A percentile compares a stretch with the other conserved stretches of the same genome.
Conservation (phyloP, 768 basidiomycete species). For the Rhizopogon salebrosus region DNA sequence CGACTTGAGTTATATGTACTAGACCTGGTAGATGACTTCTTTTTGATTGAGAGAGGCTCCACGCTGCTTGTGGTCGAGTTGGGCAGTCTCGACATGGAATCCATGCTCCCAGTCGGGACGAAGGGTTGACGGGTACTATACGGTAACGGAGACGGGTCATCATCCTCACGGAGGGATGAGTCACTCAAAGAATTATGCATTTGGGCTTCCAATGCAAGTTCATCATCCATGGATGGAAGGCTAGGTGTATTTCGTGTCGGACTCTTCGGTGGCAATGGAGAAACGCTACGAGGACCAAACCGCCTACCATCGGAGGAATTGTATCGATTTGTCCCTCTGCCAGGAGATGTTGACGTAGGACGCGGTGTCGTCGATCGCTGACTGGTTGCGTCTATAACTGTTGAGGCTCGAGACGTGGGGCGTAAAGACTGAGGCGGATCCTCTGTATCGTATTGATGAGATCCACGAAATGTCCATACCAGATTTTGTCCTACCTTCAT, state of each 20-base stretch:
- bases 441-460: conserved; percentile 34
- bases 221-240: conserved; percentile 43
- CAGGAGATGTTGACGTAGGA: conserved; percentile 37
- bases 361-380: conserved; percentile 45
- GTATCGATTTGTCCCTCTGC: conserved; percentile 36
- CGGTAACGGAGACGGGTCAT: conserved; percentile 48
- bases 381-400: conserved; percentile 32
- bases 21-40: conserved; percentile 64
- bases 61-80: conserved; percentile 38
- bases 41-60: conserved; percentile 82
- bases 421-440: conserved; percentile 52
- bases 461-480: background rate
- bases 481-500: conserved; percentile 54
- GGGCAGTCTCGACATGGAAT: conserved; percentile 45
- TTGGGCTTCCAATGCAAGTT: conserved; percentile 35
- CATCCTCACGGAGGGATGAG: conserved; percentile 20
- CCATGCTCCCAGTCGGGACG: conserved; percentile 45
- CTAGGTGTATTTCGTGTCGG: conserved; percentile 18
- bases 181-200: conserved; percentile 22
- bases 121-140: conserved; percentile 71
- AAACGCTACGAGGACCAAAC: conserved; percentile 70
- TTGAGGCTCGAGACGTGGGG: conserved; percentile 50
- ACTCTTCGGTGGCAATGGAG: conserved; percentile 55
- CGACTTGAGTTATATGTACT: conserved; percentile 30
- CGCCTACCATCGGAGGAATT: conserved; percentile 54